Percentiles rank a stretch among this genome's conserved stretches.
Conservation (phyloP, 495 filamentous ascomycete genomes). For the Tetracladium marchalianum region DNA sequence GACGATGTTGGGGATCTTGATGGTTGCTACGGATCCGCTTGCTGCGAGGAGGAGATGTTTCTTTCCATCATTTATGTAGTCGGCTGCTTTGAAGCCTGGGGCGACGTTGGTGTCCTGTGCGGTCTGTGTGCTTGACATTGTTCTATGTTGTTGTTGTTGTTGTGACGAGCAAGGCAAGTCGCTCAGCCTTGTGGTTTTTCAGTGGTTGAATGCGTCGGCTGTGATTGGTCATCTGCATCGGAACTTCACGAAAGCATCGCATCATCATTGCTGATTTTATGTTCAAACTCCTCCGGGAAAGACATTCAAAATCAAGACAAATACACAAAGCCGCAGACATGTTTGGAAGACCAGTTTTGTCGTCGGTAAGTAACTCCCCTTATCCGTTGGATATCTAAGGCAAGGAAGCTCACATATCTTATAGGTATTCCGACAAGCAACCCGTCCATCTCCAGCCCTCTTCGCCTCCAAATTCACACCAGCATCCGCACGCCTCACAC, state of each 20-base stretch:
- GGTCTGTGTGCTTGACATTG: neutral
- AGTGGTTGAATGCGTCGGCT: neutral
- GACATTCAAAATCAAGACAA: neutral
- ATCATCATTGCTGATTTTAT: neutral
- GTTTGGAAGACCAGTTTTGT: conserved; percentile 20
- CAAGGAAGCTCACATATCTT: neutral
- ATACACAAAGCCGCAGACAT: conserved; percentile 5
- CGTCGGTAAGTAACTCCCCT: conserved; percentile 18
- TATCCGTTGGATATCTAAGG: neutral
- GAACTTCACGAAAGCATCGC: neutral
- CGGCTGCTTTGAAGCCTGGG: conserved; percentile 7
- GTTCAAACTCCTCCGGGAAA: conserved; percentile 1
- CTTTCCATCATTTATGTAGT: conserved; percentile 46
- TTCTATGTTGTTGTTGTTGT: neutral
- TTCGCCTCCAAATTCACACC: conserved; percentile 13
- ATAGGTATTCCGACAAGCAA: conserved; percentile 26
- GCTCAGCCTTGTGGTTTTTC: conserved; percentile 9
- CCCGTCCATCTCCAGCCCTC: conserved; percentile 22
- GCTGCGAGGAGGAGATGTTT: conserved; percentile 72
- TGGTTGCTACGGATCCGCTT: conserved; percentile 71
- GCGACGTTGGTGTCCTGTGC: neutral
- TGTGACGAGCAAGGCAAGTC: neutral
- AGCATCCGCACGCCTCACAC: conserved; percentile 6
- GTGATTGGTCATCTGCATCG: conserved; percentile 17
- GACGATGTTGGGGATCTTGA: conserved; percentile 75